These are phyloP conservation scores for Kitagawia praeruptora DNA, from an alignment of 129 eudicot species.

Conservation along the genomic window DNA sequence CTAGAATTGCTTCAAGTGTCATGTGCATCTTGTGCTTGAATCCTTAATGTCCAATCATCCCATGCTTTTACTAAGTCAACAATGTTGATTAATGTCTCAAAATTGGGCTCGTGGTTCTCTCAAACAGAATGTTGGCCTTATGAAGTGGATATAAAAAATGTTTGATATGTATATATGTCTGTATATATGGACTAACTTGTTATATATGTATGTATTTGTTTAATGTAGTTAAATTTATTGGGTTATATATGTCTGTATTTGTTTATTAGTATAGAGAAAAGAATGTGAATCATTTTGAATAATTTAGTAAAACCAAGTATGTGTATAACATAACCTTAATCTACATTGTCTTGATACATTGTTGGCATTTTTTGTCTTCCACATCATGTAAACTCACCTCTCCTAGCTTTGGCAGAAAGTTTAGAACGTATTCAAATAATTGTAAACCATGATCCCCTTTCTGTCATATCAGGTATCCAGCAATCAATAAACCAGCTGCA, in stretches of 20 bases:
- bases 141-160: not conserved
- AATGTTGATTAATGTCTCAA: not conserved
- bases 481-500: conserved; percentile 94
- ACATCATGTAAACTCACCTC: not conserved
- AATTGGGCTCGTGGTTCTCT: not conserved
- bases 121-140: not conserved
- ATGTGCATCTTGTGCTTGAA: not conserved
- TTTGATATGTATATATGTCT: not conserved
- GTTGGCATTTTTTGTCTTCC: not conserved
- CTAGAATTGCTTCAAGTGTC: not conserved
- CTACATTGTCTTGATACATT: not conserved
- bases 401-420: not conserved
- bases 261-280: too few species aligned
- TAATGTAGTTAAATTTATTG: not conserved
- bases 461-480: conserved; percentile 74
- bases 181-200: not conserved
- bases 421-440: not conserved
- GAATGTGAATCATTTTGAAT: not conserved
- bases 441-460: conserved; percentile 3
- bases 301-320: not conserved
- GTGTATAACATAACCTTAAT: not conserved
- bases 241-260: too few species aligned
- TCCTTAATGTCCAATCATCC: not conserved
- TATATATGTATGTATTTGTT: not conserved
- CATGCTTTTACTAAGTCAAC: not conserved